Base-by-base conservation (phyloP, 257 asterid species). In the Thymus quinquecostatus region DNA sequence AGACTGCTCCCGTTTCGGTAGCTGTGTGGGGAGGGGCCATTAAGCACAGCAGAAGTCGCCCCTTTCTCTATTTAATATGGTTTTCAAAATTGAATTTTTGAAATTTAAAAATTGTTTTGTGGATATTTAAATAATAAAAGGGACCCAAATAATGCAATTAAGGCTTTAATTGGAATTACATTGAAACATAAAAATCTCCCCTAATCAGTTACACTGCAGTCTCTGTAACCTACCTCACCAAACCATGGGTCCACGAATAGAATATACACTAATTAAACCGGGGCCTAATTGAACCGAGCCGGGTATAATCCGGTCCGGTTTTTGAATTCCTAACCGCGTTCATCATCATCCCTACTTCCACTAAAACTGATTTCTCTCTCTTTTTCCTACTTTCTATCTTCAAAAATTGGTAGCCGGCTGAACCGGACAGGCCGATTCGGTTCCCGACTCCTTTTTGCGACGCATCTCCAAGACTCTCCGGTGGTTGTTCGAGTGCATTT, bases 401-500 rank as follows among this genome's bases (percentile, higher is more conserved):
- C 86, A 79, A 76, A 79, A 86, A 77, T 79, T 79, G 61, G 43
- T 79, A 53, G 65, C 85, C 81, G 84, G 75, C 47, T 49, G 70
- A 1, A 65, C 27, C 56, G 44, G 50, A 6, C 74, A 83, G 73
- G 68, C 66, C 21, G 70, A 43, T n/a, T 80, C 85, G 40, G 10
- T 13, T n/a, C 77, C 85, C 49, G 79, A 2, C 77, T 84, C 91
- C 85, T 72, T 86, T 34, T 82, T 82, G 70, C 82, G 84, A 45
- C 92, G 80, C 89, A 86, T 84, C 82, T 86, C 87, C 82, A 86
- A 8, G 0, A 86, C 92, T 60, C 77, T 86, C 79, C 87, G 87
- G 78, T 86, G 92, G 67, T 81, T 84, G 63, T 84, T 86, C 0
- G 92, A 86, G 72, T 86, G 92, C 72, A 86, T 2, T 36, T 84